phyloP scores from a whole-genome alignment of 495 filamentous ascomycete genomes.

The Tuber magnatum region DNA sequence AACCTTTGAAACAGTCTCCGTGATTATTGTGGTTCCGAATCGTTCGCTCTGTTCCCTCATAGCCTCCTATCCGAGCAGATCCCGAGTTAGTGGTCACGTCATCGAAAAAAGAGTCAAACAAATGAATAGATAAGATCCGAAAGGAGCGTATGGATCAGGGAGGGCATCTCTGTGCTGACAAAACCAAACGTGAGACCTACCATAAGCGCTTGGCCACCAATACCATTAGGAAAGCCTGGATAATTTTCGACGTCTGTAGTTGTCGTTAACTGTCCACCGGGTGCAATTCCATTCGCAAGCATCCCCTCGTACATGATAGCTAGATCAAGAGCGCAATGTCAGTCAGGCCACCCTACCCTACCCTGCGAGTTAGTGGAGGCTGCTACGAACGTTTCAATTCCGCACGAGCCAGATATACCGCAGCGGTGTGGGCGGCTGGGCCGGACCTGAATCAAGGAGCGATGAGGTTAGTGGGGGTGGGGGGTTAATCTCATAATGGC shows the following conservation, averaged over 20 bases:
- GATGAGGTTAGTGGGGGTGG: conserved; percentile 10
- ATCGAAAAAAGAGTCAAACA: not conserved
- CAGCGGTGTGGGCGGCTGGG: conserved; percentile 93
- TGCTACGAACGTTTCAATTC: conserved; percentile 62
- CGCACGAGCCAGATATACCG: conserved; percentile 88
- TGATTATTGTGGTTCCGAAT: conserved; percentile 85
- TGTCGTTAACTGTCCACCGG: conserved; percentile 92
- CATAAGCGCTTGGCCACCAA: conserved; percentile 83
- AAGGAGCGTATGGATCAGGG: not conserved
- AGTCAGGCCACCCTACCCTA: conserved; percentile 16
- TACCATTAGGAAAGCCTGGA: conserved; percentile 83
- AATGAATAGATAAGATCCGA: too few species aligned
- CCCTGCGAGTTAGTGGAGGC: not conserved
- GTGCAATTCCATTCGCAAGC: conserved; percentile 91
- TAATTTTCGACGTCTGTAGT: conserved; percentile 98
- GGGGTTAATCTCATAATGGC: conserved; percentile 43
- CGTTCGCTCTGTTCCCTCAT: conserved; percentile 88
- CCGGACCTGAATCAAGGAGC: conserved; percentile 66
- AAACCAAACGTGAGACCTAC: conserved; percentile 40
- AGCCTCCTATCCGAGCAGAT: conserved; percentile 52
- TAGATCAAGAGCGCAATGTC: conserved; percentile 31
- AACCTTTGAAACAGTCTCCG: conserved; percentile 82
- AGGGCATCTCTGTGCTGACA: not conserved
- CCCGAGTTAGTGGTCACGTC: conserved; percentile 2
- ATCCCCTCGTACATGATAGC: conserved; percentile 95